Evolutionary conservation across 495 filamentous ascomycete species (phyloP).

Genomic region (Tetracladium marchalianum): DNA sequence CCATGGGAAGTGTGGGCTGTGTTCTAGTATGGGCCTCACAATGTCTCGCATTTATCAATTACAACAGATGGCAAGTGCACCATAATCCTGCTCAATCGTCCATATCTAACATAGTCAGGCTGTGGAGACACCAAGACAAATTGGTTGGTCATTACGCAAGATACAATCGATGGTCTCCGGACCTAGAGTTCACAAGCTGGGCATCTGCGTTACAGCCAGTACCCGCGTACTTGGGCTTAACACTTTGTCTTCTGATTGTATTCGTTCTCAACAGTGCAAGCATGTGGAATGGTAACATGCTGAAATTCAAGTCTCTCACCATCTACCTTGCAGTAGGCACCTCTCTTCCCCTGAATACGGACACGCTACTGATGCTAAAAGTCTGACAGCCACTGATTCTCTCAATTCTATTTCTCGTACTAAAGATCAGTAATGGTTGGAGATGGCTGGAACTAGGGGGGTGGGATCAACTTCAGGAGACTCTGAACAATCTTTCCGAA

Average conservation of each 20-base stretch:
- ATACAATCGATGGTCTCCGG: slow-evolving; percentile 4
- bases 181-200: slow-evolving; percentile 6
- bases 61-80: slow-evolving; percentile 12
- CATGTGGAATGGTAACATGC: slow-evolving; percentile 3
- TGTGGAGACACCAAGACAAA: neutral
- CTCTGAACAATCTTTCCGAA: slow-evolving; percentile 1
- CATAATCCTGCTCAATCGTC: neutral
- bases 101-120: neutral
- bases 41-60: slow-evolving; percentile 35
- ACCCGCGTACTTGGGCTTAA: slow-evolving; percentile 6
- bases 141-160: neutral
- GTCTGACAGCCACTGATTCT: slow-evolving; percentile 2
- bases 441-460: neutral
- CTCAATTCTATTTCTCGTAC: neutral
- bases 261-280: slow-evolving; percentile 8
- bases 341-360: neutral
- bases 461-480: slow-evolving; percentile 1
- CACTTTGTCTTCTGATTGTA: slow-evolving; percentile 5
- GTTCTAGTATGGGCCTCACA: slow-evolving; percentile 36
- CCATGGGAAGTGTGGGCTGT: slow-evolving; percentile 28
- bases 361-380: neutral
- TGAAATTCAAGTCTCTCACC: slow-evolving; percentile 1
- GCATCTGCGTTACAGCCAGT: slow-evolving; percentile 1
- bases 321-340: slow-evolving; percentile 6
- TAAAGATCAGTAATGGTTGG: neutral